Base-by-base conservation (phyloP, 2,329 filamentous ascomycete genomes). In the Cercospora sp. region DNA sequence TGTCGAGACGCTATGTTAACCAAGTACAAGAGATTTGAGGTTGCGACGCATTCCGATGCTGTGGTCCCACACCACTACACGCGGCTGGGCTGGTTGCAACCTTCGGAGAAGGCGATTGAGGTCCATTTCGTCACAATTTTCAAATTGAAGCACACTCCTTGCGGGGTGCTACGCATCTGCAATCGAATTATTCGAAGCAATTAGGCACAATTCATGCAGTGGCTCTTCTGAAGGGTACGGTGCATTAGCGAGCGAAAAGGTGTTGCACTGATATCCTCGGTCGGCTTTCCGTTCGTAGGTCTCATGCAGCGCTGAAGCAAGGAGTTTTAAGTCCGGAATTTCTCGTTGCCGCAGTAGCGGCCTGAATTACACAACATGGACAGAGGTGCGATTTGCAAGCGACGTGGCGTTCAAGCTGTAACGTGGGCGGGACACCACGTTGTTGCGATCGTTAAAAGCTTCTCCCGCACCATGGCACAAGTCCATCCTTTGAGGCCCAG, bases 341-440 rank as follows among this genome's bases (percentile, higher is more conserved):
- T 18, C n/a, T 33, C 60, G 42, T 62, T 48, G 60, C 60, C 36
- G 60, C 36, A 62, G 36, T 45, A 60, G 58, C 58, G 33, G 31
- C 16, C 39, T 48, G 39, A 20, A 42, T 62, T 48, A 18, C 60
- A 62, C 60, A 18, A 62, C 60, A 62, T 42, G 58, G 12, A 60
- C 31, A 60, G 31, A 58, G 31, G 28, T 60, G 58, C 39, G 23
- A 31, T 30, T 23, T n/a, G 39, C 60, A 31, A 28, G 48, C 26
- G 39, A 62, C 5, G 39, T 62, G 60, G 60, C 60, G 60, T 62
- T 42, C 28, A 45, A 33, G 58, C 20, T 30, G 20, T 9, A 20
- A 26, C 23, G 26, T 13, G 23, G 13, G 39, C 26, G 39, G 26
- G 6, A 31, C 60, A 51, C 36, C 60, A 48, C 60, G 42, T 62